Evolutionary conservation across 331 rosid genomes (phyloP).

Genomic region (Prunus yedoensis): DNA sequence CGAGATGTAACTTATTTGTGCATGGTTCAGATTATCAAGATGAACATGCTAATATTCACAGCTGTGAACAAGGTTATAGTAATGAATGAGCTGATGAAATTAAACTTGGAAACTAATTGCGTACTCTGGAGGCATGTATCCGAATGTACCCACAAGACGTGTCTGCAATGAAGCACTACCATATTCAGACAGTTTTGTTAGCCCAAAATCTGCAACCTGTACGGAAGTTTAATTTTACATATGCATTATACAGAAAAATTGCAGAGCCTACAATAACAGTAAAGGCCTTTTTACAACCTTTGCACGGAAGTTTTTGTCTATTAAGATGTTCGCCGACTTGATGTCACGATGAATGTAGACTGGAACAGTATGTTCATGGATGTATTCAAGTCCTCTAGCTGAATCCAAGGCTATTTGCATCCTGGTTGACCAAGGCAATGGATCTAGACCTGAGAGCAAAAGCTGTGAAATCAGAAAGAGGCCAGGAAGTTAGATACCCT

Average conservation of each 20-base stretch:
- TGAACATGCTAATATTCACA: background rate
- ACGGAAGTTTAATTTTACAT: constrained; percentile 1
- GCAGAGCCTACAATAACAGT: background rate
- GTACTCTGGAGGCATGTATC: constrained; percentile 96
- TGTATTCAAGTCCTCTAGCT: constrained; percentile 93
- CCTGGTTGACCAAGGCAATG: constrained; percentile 73
- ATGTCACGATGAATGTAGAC: constrained; percentile 91
- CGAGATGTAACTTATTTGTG: background rate
- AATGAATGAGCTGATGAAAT: background rate
- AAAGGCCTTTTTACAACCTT: constrained; percentile 51
- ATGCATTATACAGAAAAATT: background rate
- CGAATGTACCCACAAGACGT: constrained; percentile 83
- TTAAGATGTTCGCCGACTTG: constrained; percentile 87
- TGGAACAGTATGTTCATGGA: constrained; percentile 95
- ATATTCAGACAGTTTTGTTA: constrained; percentile 65
- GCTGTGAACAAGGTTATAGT: background rate
- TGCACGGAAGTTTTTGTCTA: constrained; percentile 71
- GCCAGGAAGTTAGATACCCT: background rate
- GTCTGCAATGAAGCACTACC: constrained; percentile 55
- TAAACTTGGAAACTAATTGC: constrained; percentile 11
- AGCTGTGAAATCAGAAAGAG: constrained; percentile 16
- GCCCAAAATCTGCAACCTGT: constrained; percentile 93
- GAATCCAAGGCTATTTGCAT: constrained; percentile 93
- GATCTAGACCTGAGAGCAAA: constrained; percentile 33
- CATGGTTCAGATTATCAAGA: background rate